phyloP scores from a whole-genome alignment of 257 asterid species.

The Solanum habrochaites region DNA sequence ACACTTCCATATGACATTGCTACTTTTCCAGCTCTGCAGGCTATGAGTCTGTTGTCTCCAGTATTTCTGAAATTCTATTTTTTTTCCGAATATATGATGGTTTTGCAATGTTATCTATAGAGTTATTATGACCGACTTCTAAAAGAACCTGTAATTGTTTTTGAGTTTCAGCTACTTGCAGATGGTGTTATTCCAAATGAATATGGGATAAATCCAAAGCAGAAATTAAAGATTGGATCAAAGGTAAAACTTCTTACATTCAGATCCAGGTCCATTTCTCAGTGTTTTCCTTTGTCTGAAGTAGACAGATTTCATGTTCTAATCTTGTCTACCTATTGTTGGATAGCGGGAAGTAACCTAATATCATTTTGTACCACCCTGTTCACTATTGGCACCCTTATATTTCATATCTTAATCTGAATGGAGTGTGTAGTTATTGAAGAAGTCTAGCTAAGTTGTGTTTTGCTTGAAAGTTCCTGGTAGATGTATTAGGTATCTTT shows the following conservation, averaged over 20 bases:
- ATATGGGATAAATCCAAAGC: conserved; percentile 86
- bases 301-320: neutral
- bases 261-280: neutral
- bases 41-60: neutral
- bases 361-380: neutral
- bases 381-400: neutral
- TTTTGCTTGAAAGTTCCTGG: neutral
- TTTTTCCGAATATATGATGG: neutral
- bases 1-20: neutral
- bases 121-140: neutral
- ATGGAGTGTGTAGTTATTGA: neutral
- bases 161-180: conserved; percentile 66
- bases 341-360: neutral
- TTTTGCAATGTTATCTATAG: neutral
- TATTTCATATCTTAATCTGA: neutral
- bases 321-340: neutral
- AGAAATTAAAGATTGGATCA: conserved; percentile 85
- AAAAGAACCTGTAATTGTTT: neutral
- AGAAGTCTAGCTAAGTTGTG: neutral
- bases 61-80: neutral
- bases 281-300: neutral
- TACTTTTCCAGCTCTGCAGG: neutral
- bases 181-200: conserved; percentile 97
- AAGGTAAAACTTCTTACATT: conserved; percentile 33
- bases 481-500: neutral